Percentiles rank a stretch among this genome's conserved stretches.
Evolutionary conservation across 2,329 filamentous ascomycete species (phyloP).

Genomic region (Botrytis elliptica): DNA sequence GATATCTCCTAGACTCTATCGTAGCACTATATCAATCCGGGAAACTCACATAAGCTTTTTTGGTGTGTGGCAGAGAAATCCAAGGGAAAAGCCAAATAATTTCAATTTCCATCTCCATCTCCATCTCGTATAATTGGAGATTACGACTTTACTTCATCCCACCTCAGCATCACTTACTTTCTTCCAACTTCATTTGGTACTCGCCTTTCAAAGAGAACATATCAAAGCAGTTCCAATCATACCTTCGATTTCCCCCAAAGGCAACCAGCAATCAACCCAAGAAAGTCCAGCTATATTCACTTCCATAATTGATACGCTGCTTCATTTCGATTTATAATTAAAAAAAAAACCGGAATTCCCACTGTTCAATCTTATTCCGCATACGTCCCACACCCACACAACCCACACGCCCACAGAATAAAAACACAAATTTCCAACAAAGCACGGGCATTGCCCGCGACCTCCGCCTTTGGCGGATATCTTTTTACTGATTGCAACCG

Average conservation of each 20-base stretch:
- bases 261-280: not conserved
- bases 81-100: not conserved
- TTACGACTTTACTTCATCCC: not conserved
- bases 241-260: too few species aligned
- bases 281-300: not conserved
- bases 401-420: not conserved
- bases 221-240: not conserved
- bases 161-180: not conserved
- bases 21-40: not conserved
- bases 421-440: slow-evolving; percentile 21
- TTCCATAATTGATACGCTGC: not conserved
- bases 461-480: slow-evolving; percentile 29
- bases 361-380: slow-evolving; percentile 10
- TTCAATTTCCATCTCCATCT: not conserved
- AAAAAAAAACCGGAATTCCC: not conserved
- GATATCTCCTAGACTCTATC: not conserved
- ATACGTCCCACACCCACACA: not conserved
- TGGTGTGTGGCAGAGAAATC: slow-evolving; percentile 1
- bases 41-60: slow-evolving; percentile 9
- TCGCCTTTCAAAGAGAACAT: not conserved
- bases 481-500: slow-evolving; percentile 20
- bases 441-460: slow-evolving; percentile 32
- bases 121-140: not conserved
- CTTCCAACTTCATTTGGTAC: not conserved
- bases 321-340: not conserved